phyloP scores from a whole-genome alignment of 441 rosid genomes.

The Bruguiera hainesii region DNA sequence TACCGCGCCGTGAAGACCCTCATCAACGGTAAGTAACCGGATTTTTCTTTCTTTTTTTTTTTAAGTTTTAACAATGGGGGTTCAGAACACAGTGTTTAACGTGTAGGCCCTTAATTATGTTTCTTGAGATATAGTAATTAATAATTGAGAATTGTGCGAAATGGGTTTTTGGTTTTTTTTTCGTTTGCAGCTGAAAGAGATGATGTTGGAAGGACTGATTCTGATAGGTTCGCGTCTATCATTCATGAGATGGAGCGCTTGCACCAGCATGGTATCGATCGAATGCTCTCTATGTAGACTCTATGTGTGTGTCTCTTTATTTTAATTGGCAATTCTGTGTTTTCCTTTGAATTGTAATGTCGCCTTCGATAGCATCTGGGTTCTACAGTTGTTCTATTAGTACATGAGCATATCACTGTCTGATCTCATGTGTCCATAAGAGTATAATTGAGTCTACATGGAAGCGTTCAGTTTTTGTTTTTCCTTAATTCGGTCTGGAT shows the following conservation, averaged over 20 bases:
- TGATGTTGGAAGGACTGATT: slow-evolving; percentile 30
- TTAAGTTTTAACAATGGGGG: background rate
- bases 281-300: background rate
- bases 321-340: too few relatives aligned
- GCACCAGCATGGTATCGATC: slow-evolving; percentile 32
- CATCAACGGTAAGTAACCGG: slow-evolving; percentile 27
- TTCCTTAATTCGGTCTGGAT: too few relatives aligned
- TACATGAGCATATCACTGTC: too few relatives aligned
- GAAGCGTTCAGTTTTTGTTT: too few relatives aligned
- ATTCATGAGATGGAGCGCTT: slow-evolving; percentile 32
- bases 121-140: too few relatives aligned
- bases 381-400: too few relatives aligned
- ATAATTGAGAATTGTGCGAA: background rate
- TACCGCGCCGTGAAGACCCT: slow-evolving; percentile 35
- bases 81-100: background rate
- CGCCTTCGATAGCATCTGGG: too few relatives aligned
- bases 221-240: slow-evolving; percentile 29
- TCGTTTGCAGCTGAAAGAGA: slow-evolving; percentile 32
- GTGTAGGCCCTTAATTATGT: background rate
- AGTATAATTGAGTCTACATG: too few relatives aligned
- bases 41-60: background rate
- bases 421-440: too few relatives aligned
- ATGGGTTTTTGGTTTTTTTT: background rate
- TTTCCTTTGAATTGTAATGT: too few relatives aligned
- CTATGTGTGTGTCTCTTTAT: too few relatives aligned